A percentile compares a stretch with the other conserved stretches of the same genome.
These are phyloP conservation scores for Trypanosoma mega DNA, from an alignment of 208 protist species.

Conservation along the genomic window DNA sequence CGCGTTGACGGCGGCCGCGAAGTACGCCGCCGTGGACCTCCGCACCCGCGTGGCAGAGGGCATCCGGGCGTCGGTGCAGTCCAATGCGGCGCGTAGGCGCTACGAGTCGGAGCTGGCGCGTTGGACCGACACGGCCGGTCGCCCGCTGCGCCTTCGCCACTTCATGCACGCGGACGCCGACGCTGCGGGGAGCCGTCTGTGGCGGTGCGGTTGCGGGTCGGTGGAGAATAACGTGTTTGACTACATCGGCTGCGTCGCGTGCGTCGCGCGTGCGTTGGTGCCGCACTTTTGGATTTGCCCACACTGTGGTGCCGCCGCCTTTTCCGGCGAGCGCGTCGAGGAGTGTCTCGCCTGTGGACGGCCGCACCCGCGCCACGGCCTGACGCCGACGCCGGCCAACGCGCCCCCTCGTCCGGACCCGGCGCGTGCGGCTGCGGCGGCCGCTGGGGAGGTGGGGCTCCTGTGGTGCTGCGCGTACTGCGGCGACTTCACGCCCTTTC, in stretches of 20 bases:
- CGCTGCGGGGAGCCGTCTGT: not conserved
- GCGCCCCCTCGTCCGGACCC: no score
- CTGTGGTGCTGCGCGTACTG: constrained; percentile 26
- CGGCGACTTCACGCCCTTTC: constrained; percentile 15
- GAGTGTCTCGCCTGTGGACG: constrained; percentile 54
- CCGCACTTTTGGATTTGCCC: constrained; percentile 56
- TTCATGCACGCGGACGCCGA: not conserved
- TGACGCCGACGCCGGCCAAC: no score
- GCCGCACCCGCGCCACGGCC: constrained; percentile 42
- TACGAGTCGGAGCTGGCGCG: not conserved
- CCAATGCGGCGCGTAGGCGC: not conserved
- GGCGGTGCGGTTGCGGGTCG: constrained; percentile 58
- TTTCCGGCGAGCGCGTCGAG: constrained; percentile 33
- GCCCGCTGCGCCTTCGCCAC: not conserved
- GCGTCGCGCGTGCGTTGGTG: constrained; percentile 35
- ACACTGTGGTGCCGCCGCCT: constrained; percentile 34
- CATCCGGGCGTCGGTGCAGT: not conserved
- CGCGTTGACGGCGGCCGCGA: no score
- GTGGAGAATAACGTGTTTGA: constrained; percentile 6
- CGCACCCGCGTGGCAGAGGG: not conserved
- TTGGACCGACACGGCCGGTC: not conserved
- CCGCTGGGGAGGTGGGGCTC: no score
- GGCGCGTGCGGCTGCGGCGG: no score
- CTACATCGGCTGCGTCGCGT: constrained; percentile 35
- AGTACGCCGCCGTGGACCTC: not conserved